phyloP scores from a whole-genome alignment of 768 basidiomycete species.

The Agaricus blazei region DNA sequence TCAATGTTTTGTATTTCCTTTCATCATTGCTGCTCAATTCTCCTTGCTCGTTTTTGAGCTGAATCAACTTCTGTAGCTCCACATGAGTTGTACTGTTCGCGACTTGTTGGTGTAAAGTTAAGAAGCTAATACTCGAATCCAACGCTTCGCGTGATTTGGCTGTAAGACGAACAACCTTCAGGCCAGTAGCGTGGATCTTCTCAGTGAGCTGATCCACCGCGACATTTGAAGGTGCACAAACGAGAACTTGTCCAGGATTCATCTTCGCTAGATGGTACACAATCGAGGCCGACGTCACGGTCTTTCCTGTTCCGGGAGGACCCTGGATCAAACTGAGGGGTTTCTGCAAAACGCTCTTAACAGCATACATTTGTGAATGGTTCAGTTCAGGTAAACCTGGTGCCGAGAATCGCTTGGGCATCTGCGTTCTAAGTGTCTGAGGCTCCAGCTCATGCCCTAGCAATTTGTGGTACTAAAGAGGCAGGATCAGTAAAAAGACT shows the following conservation, averaged over 20 bases:
- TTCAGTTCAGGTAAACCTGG: constrained; percentile 97
- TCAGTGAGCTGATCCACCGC: constrained; percentile 99
- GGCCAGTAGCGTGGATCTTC: constrained; percentile 97
- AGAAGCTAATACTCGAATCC: constrained; percentile 90
- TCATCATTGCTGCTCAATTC: constrained; percentile 96
- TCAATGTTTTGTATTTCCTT: constrained; percentile 94
- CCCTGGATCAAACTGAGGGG: constrained; percentile 97
- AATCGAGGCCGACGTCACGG: constrained; percentile 97
- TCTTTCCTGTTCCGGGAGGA: constrained; percentile 98
- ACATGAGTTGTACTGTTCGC: constrained; percentile 94
- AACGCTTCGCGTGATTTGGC: constrained; percentile 98
- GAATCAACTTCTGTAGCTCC: constrained; percentile 96
- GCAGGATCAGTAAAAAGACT: constrained; percentile 7
- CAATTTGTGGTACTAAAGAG: constrained; percentile 87
- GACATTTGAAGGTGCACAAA: constrained; percentile 98
- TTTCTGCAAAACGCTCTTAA: constrained; percentile 98
- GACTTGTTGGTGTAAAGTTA: constrained; percentile 96
- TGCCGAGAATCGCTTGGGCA: constrained; percentile 97
- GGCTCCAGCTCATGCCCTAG: constrained; percentile 97
- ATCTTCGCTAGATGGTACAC: constrained; percentile 99
- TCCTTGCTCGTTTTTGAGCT: constrained; percentile 96
- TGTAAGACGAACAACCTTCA: constrained; percentile 96
- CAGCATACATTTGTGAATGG: constrained; percentile 99
- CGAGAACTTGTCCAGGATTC: constrained; percentile 99
- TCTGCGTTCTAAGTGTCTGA: constrained; percentile 82